Percentiles rank a stretch among this genome's conserved stretches.
Conservation (phyloP, 306 rosid genomes). For the Prunus mira region DNA sequence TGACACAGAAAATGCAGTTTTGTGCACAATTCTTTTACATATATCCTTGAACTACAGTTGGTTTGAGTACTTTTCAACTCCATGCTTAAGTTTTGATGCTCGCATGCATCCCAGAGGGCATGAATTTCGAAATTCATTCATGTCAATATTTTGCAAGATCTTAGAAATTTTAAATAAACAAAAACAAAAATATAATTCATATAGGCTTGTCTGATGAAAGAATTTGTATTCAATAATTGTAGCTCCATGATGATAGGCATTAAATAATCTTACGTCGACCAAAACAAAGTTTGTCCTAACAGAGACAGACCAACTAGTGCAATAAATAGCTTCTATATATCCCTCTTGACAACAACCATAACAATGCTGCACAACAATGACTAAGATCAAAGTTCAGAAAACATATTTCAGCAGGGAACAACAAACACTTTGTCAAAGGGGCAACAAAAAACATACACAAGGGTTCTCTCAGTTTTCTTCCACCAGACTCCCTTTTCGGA, state of each 20-base stretch:
- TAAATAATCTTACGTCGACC: not conserved
- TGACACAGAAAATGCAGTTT: too few relatives aligned
- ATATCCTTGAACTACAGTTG: too few relatives aligned
- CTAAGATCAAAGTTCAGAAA: conserved; percentile 16
- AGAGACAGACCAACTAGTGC: not conserved
- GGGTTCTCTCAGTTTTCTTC: not conserved
- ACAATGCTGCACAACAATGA: conserved; percentile 34
- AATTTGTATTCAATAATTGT: conserved; percentile 13
- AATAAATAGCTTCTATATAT: conserved; percentile 26
- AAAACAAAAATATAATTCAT: not conserved
- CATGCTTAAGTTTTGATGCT: too few relatives aligned
- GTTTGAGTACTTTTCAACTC: too few relatives aligned
- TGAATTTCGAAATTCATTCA: not conserved
- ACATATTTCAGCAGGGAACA: not conserved
- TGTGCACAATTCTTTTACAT: too few relatives aligned
- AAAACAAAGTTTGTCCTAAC: not conserved
- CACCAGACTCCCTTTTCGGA: conserved; percentile 12
- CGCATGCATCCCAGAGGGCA: too few relatives aligned
- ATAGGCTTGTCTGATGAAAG: not conserved
- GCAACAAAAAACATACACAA: not conserved
- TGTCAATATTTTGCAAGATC: not conserved
- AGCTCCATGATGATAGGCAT: not conserved
- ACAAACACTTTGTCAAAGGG: not conserved
- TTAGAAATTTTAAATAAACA: not conserved
- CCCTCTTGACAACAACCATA: conserved; percentile 10